Percentiles rank a stretch among this genome's conserved stretches.
Conservation (phyloP, 2,329 filamentous ascomycete species). For the Niveomyces coronatus region DNA sequence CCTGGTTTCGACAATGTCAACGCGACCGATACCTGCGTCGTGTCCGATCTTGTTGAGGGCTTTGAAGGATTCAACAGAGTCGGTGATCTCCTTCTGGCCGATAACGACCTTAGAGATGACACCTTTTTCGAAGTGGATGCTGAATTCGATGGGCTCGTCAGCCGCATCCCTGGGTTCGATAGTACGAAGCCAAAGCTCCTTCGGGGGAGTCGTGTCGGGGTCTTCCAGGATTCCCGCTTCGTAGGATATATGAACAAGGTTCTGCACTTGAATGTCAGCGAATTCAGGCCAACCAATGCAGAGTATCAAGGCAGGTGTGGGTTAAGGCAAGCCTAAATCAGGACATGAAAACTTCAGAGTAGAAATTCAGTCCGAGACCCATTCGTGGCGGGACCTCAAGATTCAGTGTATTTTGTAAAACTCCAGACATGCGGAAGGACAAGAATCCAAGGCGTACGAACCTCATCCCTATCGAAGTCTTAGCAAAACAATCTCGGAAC, state of each 20-base stretch:
- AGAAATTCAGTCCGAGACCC: no score
- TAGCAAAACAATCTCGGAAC: not conserved
- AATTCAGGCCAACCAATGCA: no score
- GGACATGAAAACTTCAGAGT: no score
- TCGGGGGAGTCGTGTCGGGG: constrained; percentile 46
- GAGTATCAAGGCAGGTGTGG: no score
- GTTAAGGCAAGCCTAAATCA: no score
- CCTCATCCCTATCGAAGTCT: not conserved
- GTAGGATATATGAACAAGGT: constrained; percentile 47
- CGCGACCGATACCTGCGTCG: constrained; percentile 56
- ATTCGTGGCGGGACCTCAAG: no score
- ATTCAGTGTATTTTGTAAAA: no score
- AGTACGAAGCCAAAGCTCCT: constrained; percentile 63
- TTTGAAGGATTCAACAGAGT: constrained; percentile 55
- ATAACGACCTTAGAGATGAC: constrained; percentile 51
- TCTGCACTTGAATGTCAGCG: constrained; percentile 32
- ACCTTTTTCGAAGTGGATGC: constrained; percentile 56
- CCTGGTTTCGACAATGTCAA: constrained; percentile 43
- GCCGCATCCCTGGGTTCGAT: constrained; percentile 52
- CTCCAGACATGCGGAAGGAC: no score
- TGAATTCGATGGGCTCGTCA: constrained; percentile 53
- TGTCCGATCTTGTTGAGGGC: constrained; percentile 53
- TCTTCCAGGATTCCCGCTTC: constrained; percentile 65
- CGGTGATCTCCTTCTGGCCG: constrained; percentile 47
- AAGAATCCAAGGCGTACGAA: no score